A percentile compares a stretch with the other conserved stretches of the same genome.
Conservation (phyloP, 345 rosid genomes). For the Arabidopsis suecica region DNA sequence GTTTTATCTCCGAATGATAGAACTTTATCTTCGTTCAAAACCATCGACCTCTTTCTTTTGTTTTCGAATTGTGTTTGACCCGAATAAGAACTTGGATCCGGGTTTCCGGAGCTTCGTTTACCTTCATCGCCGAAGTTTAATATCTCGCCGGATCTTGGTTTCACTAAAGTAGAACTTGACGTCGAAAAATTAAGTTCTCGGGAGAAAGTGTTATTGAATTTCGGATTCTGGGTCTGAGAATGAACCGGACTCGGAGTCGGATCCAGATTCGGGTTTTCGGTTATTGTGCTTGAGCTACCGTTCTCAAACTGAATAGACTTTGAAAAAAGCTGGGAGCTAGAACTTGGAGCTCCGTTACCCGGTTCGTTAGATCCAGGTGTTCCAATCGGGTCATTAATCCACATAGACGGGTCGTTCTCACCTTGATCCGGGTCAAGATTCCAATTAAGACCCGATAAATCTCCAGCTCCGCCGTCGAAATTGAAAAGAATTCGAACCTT, state of each 20-base stretch:
- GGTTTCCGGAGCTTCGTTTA: constrained; percentile 48
- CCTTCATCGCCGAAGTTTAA: constrained; percentile 79
- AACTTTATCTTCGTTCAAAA: constrained; percentile 65
- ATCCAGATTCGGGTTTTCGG: constrained; percentile 44
- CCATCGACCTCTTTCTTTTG: constrained; percentile 63
- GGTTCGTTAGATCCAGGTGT: constrained; percentile 44
- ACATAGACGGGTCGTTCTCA: constrained; percentile 81
- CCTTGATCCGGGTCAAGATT: constrained; percentile 71
- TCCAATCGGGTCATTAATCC: constrained; percentile 72
- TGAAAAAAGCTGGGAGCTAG: constrained; percentile 43
- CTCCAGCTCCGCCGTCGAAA: constrained; percentile 52
- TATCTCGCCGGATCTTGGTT: constrained; percentile 81
- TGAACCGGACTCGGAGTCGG: constrained; percentile 44
- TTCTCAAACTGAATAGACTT: constrained; percentile 53
- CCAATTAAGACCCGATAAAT: constrained; percentile 64
- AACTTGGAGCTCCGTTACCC: constrained; percentile 39
- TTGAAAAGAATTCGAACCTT: constrained; percentile 76
- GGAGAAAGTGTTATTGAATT: constrained; percentile 41
- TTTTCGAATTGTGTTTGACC: constrained; percentile 62
- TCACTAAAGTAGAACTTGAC: constrained; percentile 57
- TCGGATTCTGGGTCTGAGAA: constrained; percentile 43
- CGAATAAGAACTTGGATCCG: constrained; percentile 51
- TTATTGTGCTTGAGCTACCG: constrained; percentile 51
- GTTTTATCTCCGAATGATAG: constrained; percentile 82
- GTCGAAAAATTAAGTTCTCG: constrained; percentile 78